Evolutionary conservation across 805 yeast species (phyloP).

Genomic region (Wickerhamomyces xylosicus): DNA sequence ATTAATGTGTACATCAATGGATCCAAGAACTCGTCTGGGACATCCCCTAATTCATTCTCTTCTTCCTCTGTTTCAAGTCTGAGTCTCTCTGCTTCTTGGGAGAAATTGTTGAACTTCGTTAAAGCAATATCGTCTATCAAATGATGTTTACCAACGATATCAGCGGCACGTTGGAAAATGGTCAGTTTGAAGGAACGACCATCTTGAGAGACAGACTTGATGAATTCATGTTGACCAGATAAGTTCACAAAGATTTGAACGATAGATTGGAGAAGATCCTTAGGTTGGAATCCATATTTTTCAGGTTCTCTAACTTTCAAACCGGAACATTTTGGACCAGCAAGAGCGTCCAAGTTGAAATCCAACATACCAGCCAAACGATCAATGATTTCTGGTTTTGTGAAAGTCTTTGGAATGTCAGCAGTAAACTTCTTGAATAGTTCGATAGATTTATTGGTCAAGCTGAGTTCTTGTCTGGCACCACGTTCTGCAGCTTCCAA

Average conservation of each 20-base stretch:
- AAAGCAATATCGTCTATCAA: conserved; percentile 49
- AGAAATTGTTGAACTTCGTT: conserved; percentile 41
- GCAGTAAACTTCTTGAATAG: conserved; percentile 73
- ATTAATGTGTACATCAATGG: conserved; percentile 93
- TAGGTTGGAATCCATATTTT: conserved; percentile 76
- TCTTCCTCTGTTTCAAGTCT: conserved; percentile 63
- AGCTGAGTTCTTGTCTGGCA: conserved; percentile 73
- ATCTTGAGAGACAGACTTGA: conserved; percentile 78
- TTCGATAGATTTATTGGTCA: conserved; percentile 74
- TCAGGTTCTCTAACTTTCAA: conserved; percentile 80
- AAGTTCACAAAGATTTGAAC: conserved; percentile 71
- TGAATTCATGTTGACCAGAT: conserved; percentile 51
- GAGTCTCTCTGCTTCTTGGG: conserved; percentile 50
- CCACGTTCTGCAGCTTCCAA: conserved; percentile 58
- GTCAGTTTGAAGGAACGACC: conserved; percentile 74
- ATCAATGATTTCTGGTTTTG: conserved; percentile 83
- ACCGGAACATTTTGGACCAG: conserved; percentile 89
- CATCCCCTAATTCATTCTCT: conserved; percentile 81
- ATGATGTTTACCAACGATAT: conserved; percentile 45
- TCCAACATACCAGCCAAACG: conserved; percentile 93
- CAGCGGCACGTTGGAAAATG: conserved; percentile 61
- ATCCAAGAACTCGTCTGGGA: conserved; percentile 94
- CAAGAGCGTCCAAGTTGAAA: conserved; percentile 84
- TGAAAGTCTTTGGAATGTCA: conserved; percentile 81
- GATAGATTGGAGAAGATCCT: conserved; percentile 53